Conservation (phyloP, 2,329 filamentous ascomycete genomes). For the Cytospora piceicola region DNA sequence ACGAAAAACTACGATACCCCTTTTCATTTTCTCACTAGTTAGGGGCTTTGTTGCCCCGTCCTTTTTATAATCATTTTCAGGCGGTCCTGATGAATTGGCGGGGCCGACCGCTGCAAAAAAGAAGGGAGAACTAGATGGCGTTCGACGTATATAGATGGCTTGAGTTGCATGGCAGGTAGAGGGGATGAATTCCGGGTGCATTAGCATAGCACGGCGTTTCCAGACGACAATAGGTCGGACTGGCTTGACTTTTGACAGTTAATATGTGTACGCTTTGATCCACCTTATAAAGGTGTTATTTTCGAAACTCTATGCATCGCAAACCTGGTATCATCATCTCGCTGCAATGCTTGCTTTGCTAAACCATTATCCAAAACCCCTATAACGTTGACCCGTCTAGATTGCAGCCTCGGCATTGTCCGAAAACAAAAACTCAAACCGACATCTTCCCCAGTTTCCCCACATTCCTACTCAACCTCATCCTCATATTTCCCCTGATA, state of each 20-base stretch:
- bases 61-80: not conserved
- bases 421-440: constrained; percentile 1
- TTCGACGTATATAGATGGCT: constrained; percentile 1
- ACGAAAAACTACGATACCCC: constrained; percentile 18
- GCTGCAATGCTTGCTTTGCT: constrained; percentile 15
- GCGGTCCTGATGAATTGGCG: not conserved
- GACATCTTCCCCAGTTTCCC: constrained; percentile 5
- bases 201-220: constrained; percentile 20
- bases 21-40: not conserved
- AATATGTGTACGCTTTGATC: constrained; percentile 15
- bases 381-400: not conserved
- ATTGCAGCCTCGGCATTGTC: not conserved
- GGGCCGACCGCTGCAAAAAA: not conserved
- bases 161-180: not conserved
- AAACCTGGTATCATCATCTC: constrained; percentile 26
- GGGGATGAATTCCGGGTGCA: not conserved
- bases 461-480: constrained; percentile 48
- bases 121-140: not conserved
- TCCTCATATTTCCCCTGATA: constrained; percentile 67
- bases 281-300: constrained; percentile 9
- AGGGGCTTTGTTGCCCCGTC: not conserved
- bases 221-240: constrained; percentile 7
- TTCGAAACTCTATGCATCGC: constrained; percentile 4
- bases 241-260: not conserved
- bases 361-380: constrained; percentile 16